Conservation (phyloP, 2,329 filamentous ascomycete genomes). For the Coniochaeta sp. region DNA sequence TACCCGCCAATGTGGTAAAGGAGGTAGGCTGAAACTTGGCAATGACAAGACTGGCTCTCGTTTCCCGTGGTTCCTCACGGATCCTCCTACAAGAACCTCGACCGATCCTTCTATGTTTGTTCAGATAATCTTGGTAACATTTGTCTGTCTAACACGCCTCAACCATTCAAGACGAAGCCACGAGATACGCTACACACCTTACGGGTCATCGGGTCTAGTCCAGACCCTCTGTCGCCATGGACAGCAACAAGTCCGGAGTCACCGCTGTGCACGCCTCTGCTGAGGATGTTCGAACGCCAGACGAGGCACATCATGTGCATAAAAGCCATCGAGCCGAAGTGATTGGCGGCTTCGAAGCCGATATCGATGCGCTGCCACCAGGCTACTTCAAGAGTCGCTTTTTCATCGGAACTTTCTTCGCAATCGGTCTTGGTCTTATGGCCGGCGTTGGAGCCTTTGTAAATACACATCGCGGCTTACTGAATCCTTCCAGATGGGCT, state of each 20-base stretch:
- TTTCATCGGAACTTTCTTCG: constrained; percentile 18
- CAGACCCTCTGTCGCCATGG: not conserved
- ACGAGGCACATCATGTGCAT: not conserved
- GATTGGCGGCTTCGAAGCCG: constrained; percentile 9
- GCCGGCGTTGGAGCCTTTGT: not conserved
- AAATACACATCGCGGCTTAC: not conserved
- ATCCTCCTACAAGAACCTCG: not conserved
- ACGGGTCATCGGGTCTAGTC: not conserved
- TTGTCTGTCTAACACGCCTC: not conserved
- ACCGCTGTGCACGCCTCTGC: not conserved
- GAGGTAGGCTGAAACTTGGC: not conserved
- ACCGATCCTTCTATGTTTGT: not conserved
- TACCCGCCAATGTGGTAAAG: not conserved
- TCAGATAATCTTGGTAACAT: not conserved
- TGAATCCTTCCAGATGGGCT: not conserved
- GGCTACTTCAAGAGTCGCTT: constrained; percentile 18
- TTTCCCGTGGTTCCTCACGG: not conserved
- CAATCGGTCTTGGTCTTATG: constrained; percentile 12
- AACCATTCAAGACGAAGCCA: not conserved
- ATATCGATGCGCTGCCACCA: constrained; percentile 12
- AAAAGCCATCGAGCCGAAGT: not conserved
- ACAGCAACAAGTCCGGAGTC: not conserved
- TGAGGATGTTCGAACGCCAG: not conserved
- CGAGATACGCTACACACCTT: not conserved
- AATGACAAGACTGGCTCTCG: not conserved